Evolutionary conservation across 345 rosid species (phyloP).

Genomic region (Syzygium jambos): DNA sequence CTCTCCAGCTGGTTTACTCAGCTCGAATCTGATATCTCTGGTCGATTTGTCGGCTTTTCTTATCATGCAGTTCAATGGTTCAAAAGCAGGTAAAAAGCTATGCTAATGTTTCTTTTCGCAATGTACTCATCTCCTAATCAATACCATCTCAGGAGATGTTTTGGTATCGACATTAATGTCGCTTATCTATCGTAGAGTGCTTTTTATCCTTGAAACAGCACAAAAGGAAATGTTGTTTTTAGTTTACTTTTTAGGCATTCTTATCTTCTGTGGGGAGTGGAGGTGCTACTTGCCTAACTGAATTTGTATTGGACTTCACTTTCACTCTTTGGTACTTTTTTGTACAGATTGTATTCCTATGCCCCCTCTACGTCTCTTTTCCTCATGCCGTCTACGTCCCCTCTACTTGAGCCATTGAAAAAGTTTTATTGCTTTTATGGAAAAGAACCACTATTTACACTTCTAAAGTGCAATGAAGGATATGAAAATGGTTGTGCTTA

Average conservation of each 20-base stretch:
- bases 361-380: background rate
- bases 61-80: constrained; percentile 29
- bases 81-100: constrained; percentile 18
- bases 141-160: background rate
- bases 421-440: background rate
- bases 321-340: background rate
- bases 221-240: background rate
- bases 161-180: background rate
- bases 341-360: background rate
- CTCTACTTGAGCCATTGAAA: background rate
- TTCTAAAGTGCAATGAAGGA: background rate
- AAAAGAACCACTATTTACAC: background rate
- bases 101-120: background rate
- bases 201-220: background rate
- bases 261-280: background rate
- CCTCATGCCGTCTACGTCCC: background rate
- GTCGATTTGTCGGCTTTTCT: constrained; percentile 39
- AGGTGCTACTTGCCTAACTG: background rate
- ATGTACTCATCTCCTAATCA: background rate
- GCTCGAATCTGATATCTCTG: constrained; percentile 42
- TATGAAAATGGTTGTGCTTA: background rate
- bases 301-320: background rate
- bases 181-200: background rate
- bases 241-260: background rate
- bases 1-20: constrained; percentile 29